Evolutionary conservation across 345 rosid genomes (phyloP).

Genomic region (Salix suchowensis): DNA sequence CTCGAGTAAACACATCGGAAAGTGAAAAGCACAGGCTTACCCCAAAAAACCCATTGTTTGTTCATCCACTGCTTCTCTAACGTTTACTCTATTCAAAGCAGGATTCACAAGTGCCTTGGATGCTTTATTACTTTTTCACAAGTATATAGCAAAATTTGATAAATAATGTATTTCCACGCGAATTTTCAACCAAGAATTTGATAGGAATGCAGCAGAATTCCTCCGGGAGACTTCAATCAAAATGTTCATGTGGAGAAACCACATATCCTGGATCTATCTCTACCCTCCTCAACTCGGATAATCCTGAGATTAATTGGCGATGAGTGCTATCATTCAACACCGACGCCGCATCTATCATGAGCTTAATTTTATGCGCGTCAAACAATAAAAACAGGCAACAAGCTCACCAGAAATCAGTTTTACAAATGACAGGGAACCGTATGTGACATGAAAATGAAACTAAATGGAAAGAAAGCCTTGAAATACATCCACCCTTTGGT

Average conservation of each 20-base stretch:
- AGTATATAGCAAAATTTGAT: background rate
- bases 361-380: background rate
- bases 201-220: background rate
- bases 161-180: background rate
- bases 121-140: background rate
- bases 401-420: no score
- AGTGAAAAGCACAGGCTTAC: no score
- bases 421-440: no score
- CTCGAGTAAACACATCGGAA: accelerated
- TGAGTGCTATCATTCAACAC: background rate
- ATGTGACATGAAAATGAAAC: no score
- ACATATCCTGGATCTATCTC: background rate
- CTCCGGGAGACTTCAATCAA: background rate
- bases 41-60: background rate
- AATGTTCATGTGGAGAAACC: background rate
- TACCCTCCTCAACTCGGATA: background rate
- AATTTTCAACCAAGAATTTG: background rate
- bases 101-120: no score
- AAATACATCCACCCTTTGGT: no score
- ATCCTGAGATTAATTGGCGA: background rate
- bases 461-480: no score
- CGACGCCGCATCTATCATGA: background rate
- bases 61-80: background rate
- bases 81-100: background rate
- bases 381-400: no score